A percentile compares a stretch with the other conserved stretches of the same genome.
Conservation (phyloP, 2,329 filamentous ascomycete species). For the Teratosphaeria zuluensis region DNA sequence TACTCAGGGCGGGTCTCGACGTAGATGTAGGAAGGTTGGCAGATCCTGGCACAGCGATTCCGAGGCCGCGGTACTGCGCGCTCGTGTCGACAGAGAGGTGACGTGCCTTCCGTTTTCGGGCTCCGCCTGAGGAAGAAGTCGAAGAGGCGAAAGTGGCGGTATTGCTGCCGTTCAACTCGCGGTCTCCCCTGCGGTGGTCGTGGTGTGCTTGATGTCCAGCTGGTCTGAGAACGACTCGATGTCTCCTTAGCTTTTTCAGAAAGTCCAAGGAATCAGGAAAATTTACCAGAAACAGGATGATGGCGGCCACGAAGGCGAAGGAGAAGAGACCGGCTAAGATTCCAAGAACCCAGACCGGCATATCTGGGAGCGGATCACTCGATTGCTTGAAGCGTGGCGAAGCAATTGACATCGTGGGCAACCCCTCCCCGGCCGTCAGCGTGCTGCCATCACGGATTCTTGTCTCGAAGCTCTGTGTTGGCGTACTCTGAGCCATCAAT, state of each 20-base stretch:
- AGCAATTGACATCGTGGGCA: not conserved
- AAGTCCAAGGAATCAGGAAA: conserved; percentile 8
- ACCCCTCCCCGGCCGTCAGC: not conserved
- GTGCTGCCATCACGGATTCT: not conserved
- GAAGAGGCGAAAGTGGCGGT: not conserved
- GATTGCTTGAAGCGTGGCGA: not conserved
- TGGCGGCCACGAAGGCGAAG: conserved; percentile 9
- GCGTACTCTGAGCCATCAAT: not conserved
- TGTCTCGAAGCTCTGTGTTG: not conserved
- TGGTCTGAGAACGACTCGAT: not conserved
- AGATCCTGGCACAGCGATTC: conserved; percentile 8
- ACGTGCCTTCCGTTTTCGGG: not conserved
- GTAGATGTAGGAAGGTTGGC: not conserved
- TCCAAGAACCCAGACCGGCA: conserved; percentile 6
- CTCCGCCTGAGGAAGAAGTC: not conserved
- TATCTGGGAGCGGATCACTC: conserved; percentile 1
- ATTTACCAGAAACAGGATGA: conserved; percentile 14
- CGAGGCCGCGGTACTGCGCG: conserved; percentile 6
- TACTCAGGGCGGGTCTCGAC: not conserved
- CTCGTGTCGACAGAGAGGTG: conserved; percentile 10
- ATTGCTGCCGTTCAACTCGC: not conserved
- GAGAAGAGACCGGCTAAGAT: conserved; percentile 7
- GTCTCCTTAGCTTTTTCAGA: not conserved
- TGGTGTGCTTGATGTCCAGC: not conserved
- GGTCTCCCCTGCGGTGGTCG: not conserved